phyloP scores from a whole-genome alignment of 768 basidiomycete genomes.

The Russula lepida region DNA sequence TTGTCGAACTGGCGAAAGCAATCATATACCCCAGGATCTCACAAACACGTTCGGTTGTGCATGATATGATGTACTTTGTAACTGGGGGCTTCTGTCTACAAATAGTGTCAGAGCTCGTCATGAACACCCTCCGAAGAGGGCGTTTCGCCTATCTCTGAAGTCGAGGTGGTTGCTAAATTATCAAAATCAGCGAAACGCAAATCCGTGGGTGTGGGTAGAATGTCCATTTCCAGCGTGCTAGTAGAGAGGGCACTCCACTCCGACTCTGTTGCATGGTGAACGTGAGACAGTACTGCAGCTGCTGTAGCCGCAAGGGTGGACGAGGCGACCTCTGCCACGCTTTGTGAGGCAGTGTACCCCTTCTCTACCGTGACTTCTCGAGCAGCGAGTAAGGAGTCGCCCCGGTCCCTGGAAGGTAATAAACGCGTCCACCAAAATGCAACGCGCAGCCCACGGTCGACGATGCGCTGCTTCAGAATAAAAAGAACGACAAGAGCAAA shows the following conservation, averaged over 20 bases:
- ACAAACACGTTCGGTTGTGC: neutral
- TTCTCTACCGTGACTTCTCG: neutral
- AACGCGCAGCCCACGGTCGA: constrained; percentile 70
- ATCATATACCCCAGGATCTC: neutral
- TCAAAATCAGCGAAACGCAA: neutral
- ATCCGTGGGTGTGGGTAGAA: neutral
- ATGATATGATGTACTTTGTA: neutral
- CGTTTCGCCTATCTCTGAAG: neutral
- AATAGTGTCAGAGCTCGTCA: constrained; percentile 9
- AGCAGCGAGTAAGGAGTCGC: neutral
- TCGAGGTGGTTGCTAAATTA: neutral
- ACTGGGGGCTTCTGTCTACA: neutral
- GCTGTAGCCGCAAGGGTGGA: constrained; percentile 1
- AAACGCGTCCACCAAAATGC: constrained; percentile 87
- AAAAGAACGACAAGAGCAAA: constrained; percentile 80
- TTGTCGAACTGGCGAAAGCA: no score
- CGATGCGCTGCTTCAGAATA: constrained; percentile 78
- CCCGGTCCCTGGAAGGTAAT: constrained; percentile 33
- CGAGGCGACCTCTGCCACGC: neutral
- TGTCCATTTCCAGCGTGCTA: neutral
- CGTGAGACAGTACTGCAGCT: neutral
- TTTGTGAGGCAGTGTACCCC: neutral
- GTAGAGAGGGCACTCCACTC: neutral
- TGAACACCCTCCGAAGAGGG: neutral
- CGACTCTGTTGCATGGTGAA: neutral